phyloP scores from a whole-genome alignment of 2,329 filamentous ascomycete species.

The Colletotrichum spinosum region DNA sequence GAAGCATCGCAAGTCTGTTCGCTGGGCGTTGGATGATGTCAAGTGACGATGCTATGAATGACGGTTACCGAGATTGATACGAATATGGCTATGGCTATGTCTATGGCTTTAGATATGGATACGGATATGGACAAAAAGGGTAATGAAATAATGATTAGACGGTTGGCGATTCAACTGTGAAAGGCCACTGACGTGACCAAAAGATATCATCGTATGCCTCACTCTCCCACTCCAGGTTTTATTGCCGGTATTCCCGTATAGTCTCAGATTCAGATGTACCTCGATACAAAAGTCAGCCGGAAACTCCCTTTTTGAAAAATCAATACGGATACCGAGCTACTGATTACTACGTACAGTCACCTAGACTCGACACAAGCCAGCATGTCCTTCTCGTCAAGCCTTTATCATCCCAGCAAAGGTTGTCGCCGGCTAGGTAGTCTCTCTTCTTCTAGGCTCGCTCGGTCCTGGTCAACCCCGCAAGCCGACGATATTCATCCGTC shows the following conservation, averaged over 20 bases:
- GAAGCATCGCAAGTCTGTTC: slow-evolving; percentile 28
- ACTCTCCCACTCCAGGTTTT: too few relatives aligned
- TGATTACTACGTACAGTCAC: too few relatives aligned
- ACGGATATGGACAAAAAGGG: slow-evolving; percentile 1
- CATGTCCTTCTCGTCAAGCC: not conserved
- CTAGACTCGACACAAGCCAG: too few relatives aligned
- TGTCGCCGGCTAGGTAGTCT: not conserved
- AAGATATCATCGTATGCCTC: too few relatives aligned
- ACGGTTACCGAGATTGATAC: slow-evolving; percentile 2
- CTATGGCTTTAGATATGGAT: not conserved
- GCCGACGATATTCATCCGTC: not conserved
- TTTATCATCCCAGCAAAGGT: not conserved
- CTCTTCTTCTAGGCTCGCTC: not conserved
- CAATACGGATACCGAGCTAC: too few relatives aligned
- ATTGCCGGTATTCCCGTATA: too few relatives aligned
- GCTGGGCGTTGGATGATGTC: slow-evolving; percentile 25
- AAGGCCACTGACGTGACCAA: too few relatives aligned
- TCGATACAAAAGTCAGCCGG: too few relatives aligned
- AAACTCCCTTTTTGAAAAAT: too few relatives aligned
- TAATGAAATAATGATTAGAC: slow-evolving; percentile 14
- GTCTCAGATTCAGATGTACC: too few relatives aligned
- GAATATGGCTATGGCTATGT: not conserved
- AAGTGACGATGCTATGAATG: slow-evolving; percentile 11
- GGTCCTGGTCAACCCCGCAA: slow-evolving; percentile 10
- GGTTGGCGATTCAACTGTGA: not conserved